These are phyloP conservation scores for Penicillium fuscoglaucum DNA, from an alignment of 2,329 filamentous ascomycete species.

Conservation along the genomic window DNA sequence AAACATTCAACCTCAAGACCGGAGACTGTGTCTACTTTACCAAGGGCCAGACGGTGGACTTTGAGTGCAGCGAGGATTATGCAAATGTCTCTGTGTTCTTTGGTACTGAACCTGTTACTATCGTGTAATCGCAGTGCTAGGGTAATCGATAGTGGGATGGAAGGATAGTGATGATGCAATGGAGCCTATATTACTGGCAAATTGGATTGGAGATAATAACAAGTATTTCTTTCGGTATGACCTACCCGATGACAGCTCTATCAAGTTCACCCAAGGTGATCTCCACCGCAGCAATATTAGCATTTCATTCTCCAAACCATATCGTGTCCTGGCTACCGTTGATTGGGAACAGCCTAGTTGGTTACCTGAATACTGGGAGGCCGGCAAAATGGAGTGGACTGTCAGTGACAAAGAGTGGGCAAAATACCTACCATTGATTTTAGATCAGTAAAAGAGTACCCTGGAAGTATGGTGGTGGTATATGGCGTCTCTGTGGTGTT, in stretches of 20 bases:
- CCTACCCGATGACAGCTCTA: not conserved
- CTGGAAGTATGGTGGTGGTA: not conserved
- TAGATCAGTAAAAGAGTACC: not conserved
- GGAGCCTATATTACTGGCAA: not conserved
- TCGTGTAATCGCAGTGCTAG: not conserved
- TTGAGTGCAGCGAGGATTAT: not conserved
- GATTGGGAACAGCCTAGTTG: too few relatives aligned
- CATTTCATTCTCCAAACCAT: too few relatives aligned
- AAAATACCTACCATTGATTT: not conserved
- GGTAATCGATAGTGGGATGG: not conserved
- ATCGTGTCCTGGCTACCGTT: too few relatives aligned
- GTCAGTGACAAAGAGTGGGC: not conserved
- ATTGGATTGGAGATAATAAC: not conserved
- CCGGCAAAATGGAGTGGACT: not conserved
- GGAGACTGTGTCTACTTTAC: not conserved
- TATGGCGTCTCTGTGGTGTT: not conserved
- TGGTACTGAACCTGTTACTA: not conserved
- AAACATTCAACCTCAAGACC: not conserved
- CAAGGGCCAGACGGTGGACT: not conserved
- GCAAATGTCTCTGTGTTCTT: not conserved
- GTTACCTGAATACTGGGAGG: too few relatives aligned
- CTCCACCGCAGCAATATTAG: too few relatives aligned
- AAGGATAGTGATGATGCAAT: not conserved
- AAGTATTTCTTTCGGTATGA: not conserved
- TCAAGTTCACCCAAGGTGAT: too few relatives aligned